phyloP scores from a whole-genome alignment of 352 stramenopile genomes.

The Pilasporangium apinafurcum region DNA sequence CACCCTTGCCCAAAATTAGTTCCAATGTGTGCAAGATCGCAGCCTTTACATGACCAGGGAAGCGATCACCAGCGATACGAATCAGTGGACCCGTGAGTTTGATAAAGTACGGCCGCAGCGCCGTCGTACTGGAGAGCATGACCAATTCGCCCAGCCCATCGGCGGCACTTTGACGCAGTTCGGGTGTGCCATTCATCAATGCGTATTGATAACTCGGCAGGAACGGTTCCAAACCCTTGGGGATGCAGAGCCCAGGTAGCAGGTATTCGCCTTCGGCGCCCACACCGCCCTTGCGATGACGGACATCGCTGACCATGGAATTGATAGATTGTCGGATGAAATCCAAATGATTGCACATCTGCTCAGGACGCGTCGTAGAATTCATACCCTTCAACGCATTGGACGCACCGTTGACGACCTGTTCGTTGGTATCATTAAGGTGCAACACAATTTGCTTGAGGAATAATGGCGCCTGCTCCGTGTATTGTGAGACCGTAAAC shows the following conservation, averaged over 20 bases:
- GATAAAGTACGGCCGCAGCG: conserved; percentile 95
- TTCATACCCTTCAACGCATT: conserved; percentile 90
- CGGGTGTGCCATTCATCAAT: conserved; percentile 93
- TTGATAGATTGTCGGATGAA: conserved; percentile 97
- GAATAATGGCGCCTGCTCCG: conserved; percentile 93
- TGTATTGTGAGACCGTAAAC: conserved; percentile 85
- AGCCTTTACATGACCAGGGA: conserved; percentile 96
- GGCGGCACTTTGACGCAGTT: conserved; percentile 89
- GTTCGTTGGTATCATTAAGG: conserved; percentile 91
- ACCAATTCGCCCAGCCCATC: conserved; percentile 96
- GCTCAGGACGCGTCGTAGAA: conserved; percentile 87
- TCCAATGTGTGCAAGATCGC: conserved; percentile 97
- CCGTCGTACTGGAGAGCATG: conserved; percentile 77
- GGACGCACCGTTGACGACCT: conserved; percentile 88
- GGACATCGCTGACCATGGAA: conserved; percentile 94
- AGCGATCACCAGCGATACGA: conserved; percentile 99
- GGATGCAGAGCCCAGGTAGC: conserved; percentile 71
- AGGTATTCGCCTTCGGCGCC: conserved; percentile 67
- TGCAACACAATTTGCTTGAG: conserved; percentile 95
- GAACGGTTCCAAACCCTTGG: conserved; percentile 93
- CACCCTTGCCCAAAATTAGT: conserved; percentile 96
- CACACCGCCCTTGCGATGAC: conserved; percentile 90
- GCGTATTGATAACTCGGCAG: conserved; percentile 97
- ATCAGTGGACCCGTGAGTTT: conserved; percentile 97
- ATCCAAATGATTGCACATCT: conserved; percentile 92